Conservation (phyloP, 768 basidiomycete species). For the Tephrocybe sp. region DNA sequence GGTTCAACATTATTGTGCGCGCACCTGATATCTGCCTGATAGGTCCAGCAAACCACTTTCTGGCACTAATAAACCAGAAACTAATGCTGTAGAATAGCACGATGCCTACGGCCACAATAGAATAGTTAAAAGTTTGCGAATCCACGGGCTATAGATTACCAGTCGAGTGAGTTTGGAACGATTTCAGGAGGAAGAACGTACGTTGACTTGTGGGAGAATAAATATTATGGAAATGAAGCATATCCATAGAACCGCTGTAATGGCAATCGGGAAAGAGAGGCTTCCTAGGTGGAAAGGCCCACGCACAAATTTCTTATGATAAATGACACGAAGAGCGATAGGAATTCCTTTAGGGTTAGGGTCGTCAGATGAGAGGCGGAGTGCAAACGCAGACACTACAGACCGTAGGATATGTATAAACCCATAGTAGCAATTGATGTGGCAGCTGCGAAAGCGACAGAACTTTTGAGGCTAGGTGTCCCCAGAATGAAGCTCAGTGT, state of each 20-base stretch:
- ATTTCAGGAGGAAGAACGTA: slow-evolving; percentile 21
- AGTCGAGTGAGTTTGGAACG: too few relatives aligned
- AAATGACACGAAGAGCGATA: slow-evolving; percentile 64
- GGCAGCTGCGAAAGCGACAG: slow-evolving; percentile 65
- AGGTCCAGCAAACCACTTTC: slow-evolving; percentile 74
- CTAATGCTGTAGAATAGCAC: slow-evolving; percentile 64
- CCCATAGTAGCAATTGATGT: slow-evolving; percentile 74
- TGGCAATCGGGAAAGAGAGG: slow-evolving; percentile 61
- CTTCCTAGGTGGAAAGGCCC: slow-evolving; percentile 73
- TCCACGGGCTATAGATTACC: slow-evolving; percentile 52
- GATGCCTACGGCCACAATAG: slow-evolving; percentile 75
- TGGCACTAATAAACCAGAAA: slow-evolving; percentile 70
- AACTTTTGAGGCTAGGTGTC: slow-evolving; percentile 70
- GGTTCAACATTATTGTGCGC: too few relatives aligned
- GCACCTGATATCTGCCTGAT: slow-evolving; percentile 45
- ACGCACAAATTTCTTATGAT: slow-evolving; percentile 55
- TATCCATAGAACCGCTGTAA: slow-evolving; percentile 66
- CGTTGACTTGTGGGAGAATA: slow-evolving; percentile 68
- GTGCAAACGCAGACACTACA: slow-evolving; percentile 7
- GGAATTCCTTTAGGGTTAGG: slow-evolving; percentile 49
- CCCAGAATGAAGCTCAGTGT: slow-evolving; percentile 74
- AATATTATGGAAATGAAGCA: slow-evolving; percentile 72
- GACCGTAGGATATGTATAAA: slow-evolving; percentile 74
- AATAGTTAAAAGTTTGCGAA: slow-evolving; percentile 72
- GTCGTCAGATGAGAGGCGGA: neutral